phyloP scores from a whole-genome alignment of 2,329 filamentous ascomycete species.

The Cercospora beticola region DNA sequence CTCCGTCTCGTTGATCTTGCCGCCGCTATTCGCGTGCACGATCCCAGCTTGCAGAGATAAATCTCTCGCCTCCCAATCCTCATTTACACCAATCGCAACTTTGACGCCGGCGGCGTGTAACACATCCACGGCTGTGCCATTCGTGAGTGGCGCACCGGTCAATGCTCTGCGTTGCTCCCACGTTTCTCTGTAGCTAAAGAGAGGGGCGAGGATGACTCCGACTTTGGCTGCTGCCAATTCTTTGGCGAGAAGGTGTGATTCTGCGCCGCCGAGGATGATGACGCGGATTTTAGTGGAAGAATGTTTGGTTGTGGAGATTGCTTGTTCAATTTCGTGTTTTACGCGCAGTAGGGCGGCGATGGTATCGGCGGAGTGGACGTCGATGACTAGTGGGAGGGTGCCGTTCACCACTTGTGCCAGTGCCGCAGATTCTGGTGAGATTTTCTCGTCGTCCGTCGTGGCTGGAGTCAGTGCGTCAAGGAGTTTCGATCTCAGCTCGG shows the following conservation, averaged over 20 bases:
- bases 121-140: constrained; percentile 60
- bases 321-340: constrained; percentile 57
- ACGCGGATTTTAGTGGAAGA: constrained; percentile 46
- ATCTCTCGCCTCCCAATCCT: constrained; percentile 64
- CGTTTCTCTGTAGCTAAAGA: constrained; percentile 54
- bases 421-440: constrained; percentile 48
- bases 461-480: constrained; percentile 49
- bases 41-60: constrained; percentile 61
- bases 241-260: constrained; percentile 59
- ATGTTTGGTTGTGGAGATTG: constrained; percentile 19
- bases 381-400: constrained; percentile 56
- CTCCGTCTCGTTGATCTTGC: constrained; percentile 53
- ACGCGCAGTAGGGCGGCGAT: constrained; percentile 61
- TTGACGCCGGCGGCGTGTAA: constrained; percentile 60
- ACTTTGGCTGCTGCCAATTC: constrained; percentile 59
- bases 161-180: constrained; percentile 66
- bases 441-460: constrained; percentile 40
- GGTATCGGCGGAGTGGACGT: constrained; percentile 62
- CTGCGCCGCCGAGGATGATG: constrained; percentile 62
- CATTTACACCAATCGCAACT: constrained; percentile 58
- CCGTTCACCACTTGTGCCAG: constrained; percentile 52
- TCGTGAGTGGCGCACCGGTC: constrained; percentile 64
- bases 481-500: constrained; percentile 54
- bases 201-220: constrained; percentile 60
- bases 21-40: constrained; percentile 58